Conservation (phyloP, 2,329 filamentous ascomycete species). For the Leptographium lundbergii region DNA sequence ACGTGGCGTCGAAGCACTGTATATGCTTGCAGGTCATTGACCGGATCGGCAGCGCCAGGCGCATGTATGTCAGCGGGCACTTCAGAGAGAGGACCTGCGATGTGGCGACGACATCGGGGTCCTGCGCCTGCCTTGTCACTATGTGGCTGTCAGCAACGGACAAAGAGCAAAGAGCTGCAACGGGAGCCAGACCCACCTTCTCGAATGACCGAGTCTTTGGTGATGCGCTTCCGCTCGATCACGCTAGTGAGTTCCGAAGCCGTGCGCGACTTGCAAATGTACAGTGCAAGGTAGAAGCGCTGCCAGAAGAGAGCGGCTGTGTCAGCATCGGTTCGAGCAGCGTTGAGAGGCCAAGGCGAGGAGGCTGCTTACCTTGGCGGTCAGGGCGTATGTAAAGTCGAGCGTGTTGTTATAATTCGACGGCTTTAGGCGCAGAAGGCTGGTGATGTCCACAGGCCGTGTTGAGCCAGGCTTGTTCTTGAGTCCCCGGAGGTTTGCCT, state of each 20-base stretch:
- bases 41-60: slow-evolving; percentile 69
- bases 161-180: neutral
- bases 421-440: slow-evolving; percentile 55
- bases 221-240: slow-evolving; percentile 59
- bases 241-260: slow-evolving; percentile 58
- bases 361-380: slow-evolving; percentile 51
- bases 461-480: slow-evolving; percentile 97
- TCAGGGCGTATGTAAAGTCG: slow-evolving; percentile 84
- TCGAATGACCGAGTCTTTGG: slow-evolving; percentile 66
- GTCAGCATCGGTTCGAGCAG: neutral
- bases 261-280: slow-evolving; percentile 61
- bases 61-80: slow-evolving; percentile 78
- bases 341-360: too few species aligned
- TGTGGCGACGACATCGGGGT: slow-evolving; percentile 79
- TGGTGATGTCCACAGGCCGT: slow-evolving; percentile 81
- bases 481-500: slow-evolving; percentile 83
- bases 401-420: slow-evolving; percentile 61
- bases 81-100: slow-evolving; percentile 84
- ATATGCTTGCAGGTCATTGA: slow-evolving; percentile 74
- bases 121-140: slow-evolving; percentile 73
- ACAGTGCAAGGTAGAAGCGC: slow-evolving; percentile 62
- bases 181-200: slow-evolving; percentile 49
- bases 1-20: slow-evolving; percentile 87
- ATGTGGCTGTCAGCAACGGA: slow-evolving; percentile 7
- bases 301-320: slow-evolving; percentile 19